phyloP scores from a whole-genome alignment of 768 basidiomycete species.

The Tulasnella sp. region DNA sequence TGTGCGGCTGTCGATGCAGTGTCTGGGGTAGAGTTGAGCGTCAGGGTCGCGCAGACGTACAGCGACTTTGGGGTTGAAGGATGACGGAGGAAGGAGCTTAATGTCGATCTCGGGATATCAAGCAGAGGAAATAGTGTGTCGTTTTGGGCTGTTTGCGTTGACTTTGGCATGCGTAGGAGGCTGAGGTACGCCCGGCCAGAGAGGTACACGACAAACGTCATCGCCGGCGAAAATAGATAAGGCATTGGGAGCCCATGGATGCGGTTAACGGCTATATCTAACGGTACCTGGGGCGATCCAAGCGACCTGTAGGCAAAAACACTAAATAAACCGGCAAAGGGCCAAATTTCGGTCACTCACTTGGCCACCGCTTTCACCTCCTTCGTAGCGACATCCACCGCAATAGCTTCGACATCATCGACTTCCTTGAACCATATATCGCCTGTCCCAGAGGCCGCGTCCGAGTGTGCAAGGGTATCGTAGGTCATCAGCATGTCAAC shows the following conservation, averaged over 20 bases:
- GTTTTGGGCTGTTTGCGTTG: slow-evolving; percentile 25
- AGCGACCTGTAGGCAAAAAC: slow-evolving; percentile 14
- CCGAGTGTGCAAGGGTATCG: slow-evolving; percentile 48
- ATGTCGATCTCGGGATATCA: slow-evolving; percentile 41
- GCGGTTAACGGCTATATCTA: slow-evolving; percentile 60
- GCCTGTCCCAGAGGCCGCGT: slow-evolving; percentile 48
- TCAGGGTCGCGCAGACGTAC: slow-evolving; percentile 34
- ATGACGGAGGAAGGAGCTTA: slow-evolving; percentile 36
- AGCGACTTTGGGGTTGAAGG: slow-evolving; percentile 35
- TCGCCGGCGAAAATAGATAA: slow-evolving; percentile 51
- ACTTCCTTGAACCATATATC: slow-evolving; percentile 57
- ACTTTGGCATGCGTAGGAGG: slow-evolving; percentile 31
- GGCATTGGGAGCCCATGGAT: slow-evolving; percentile 59
- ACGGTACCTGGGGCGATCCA: slow-evolving; percentile 31
- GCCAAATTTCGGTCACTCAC: slow-evolving; percentile 31
- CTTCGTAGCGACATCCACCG: slow-evolving; percentile 38
- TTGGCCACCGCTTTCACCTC: slow-evolving; percentile 44
- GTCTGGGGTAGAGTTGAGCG: slow-evolving; percentile 34
- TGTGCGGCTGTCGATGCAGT: slow-evolving; percentile 20
- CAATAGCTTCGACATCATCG: slow-evolving; percentile 39
- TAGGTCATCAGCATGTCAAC: slow-evolving; percentile 59
- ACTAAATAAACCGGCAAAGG: neutral
- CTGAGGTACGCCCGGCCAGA: slow-evolving; percentile 60
- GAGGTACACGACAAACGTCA: slow-evolving; percentile 59
- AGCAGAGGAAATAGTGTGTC: no score